A percentile compares a stretch with the other conserved stretches of the same genome.
Conservation (phyloP, 2,329 filamentous ascomycete species). For the Elsinoe australis region DNA sequence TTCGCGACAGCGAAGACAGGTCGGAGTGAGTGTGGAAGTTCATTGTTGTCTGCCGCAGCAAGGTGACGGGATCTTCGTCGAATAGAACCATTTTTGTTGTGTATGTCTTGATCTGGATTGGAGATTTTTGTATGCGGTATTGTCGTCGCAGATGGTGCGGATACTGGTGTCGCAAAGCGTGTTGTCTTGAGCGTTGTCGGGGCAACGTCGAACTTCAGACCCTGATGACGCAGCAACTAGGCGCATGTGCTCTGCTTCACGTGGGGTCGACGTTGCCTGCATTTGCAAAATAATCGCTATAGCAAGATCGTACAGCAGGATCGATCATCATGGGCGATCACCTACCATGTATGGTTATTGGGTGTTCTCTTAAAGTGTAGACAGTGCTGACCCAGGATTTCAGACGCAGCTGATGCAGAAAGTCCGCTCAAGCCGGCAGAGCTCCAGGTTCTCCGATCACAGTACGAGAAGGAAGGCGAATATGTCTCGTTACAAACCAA, state of each 20-base stretch:
- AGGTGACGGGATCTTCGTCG: conserved; percentile 81
- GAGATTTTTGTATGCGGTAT: background rate
- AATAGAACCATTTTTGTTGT: conserved; percentile 64
- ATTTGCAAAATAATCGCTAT: background rate
- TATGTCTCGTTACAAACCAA: conserved; percentile 97
- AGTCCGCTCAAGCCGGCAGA: conserved; percentile 88
- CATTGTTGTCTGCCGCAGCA: conserved; percentile 82
- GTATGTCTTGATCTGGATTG: conserved; percentile 1
- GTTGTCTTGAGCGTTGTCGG: conserved; percentile 1
- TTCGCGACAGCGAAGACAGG: conserved; percentile 72
- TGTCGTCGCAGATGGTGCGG: conserved; percentile 4
- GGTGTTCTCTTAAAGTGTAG: conserved; percentile 6
- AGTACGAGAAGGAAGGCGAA: conserved; percentile 96
- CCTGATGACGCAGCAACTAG: conserved; percentile 8
- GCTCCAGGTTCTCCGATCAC: conserved; percentile 81
- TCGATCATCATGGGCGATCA: conserved; percentile 37
- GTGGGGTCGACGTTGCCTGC: conserved; percentile 8
- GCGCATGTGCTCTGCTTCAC: conserved; percentile 11
- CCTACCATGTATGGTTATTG: conserved; percentile 41
- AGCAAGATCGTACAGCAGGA: background rate
- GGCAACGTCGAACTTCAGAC: conserved; percentile 3
- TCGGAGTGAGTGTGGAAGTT: conserved; percentile 95
- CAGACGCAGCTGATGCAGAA: conserved; percentile 96
- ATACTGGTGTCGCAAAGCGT: background rate
- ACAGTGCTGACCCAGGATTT: conserved; percentile 26